A percentile compares a stretch with the other conserved stretches of the same genome.
These are phyloP conservation scores for Potentilla sterilis DNA, from an alignment of 306 rosid genomes.

Conservation along the genomic window DNA sequence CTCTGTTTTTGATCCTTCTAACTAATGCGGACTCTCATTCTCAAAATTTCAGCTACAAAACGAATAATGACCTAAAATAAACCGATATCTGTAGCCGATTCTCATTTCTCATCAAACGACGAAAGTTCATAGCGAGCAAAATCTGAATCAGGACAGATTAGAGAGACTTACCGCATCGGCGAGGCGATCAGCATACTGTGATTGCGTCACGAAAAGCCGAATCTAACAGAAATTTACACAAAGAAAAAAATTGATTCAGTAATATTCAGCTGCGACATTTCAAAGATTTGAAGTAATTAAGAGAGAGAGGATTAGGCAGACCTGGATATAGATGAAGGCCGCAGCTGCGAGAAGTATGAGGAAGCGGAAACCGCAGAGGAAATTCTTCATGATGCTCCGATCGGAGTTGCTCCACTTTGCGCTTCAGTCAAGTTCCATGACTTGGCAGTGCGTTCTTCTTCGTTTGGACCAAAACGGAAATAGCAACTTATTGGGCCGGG, in stretches of 20 bases:
- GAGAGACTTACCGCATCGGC: slow-evolving; percentile 72
- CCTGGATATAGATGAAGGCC: slow-evolving; percentile 90
- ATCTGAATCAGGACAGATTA: background rate
- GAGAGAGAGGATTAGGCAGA: slow-evolving; percentile 20
- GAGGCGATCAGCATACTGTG: slow-evolving; percentile 89
- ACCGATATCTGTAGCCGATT: background rate
- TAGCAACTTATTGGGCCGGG: background rate
- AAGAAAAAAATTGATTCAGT: background rate
- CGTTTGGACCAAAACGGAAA: too few species aligned
- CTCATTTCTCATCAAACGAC: slow-evolving; percentile 8
- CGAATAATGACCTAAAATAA: background rate
- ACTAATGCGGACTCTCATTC: background rate
- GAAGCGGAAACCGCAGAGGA: slow-evolving; percentile 77
- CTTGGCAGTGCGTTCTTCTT: background rate
- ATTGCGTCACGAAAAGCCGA: slow-evolving; percentile 82
- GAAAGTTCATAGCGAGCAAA: too few species aligned
- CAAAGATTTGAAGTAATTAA: background rate
- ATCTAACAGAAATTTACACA: slow-evolving; percentile 37
- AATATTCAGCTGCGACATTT: background rate
- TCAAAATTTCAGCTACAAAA: background rate
- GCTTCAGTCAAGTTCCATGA: background rate
- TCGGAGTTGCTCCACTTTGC: too few species aligned
- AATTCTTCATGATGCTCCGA: slow-evolving; percentile 47
- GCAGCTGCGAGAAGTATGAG: slow-evolving; percentile 73
- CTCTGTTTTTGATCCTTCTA: background rate